Evolutionary conservation across 208 protist genomes (phyloP), one percentile per base, ranked within the genome.

Genomic region (Leishmania martiniquensis): DNA sequence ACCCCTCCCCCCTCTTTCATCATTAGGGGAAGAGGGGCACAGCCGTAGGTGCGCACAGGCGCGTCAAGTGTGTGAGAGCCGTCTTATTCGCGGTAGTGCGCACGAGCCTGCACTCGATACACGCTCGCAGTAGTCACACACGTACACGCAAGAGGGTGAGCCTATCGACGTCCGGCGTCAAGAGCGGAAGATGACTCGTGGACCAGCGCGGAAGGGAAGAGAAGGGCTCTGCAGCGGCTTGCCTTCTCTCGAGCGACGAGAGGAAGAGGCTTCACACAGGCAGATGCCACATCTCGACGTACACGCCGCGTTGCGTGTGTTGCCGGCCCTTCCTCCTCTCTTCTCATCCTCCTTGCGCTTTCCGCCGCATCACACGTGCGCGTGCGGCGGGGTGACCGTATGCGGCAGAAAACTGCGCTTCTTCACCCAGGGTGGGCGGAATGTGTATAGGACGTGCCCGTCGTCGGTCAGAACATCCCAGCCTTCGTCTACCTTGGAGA

Each of bases 401-500:
- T 89, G 80, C 1, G 92, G 90, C 54, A 95, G 76, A 80, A 97
- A 96, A 9, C 54, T 44, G 22, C 87, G 81, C 52, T 77, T 82
- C 69, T 89, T 86, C 67, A 98, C 93, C 95, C 95, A 98, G 51
- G 92, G 90, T 2, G 95, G 95, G 2, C 93, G 88, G 54, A 98
- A 87, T 0, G 95, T 92, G 85, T 95, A 98, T 81, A 98, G 86
- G 12, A 98, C 66, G 72, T 96, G 85, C 9, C 86, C 91, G 60
- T 98, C 95, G 54, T 95, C 75, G 4, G 95, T 98, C 54, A 93
- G 72, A 42, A 97, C 76, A 62, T 95, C 87, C 93, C 95, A 98
- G 10, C 91, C 91, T 78, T 98, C 93, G 17, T 73, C 70, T 34
- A 97, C 93, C 74, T 94, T 93, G 15, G 71, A 63, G 4, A 98